Evolutionary conservation across 73 alveolate genomes (phyloP), one percentile per base, ranked within the genome.

Genomic region (Symbiodinium natans): DNA sequence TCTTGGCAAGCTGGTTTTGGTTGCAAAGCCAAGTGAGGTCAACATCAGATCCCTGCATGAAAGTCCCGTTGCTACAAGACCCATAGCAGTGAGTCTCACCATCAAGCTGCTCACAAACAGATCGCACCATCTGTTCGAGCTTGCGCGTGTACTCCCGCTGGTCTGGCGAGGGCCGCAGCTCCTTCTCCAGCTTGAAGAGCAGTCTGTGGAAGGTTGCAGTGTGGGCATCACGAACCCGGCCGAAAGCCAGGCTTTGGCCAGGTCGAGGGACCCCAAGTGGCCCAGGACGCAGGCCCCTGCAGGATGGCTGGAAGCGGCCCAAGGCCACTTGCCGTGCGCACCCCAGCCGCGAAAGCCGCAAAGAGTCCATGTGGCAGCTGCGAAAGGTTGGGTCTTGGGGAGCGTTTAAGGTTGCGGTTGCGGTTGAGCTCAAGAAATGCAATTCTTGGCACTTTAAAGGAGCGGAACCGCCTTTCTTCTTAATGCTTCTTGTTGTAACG

Each of bases 1-100:
- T 63, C 33, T 63, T 3, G 19, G 27, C 38, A 48, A 90, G 3
- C 54, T 71, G 3, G 38, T 21, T 41, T 38, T 90, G 89, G 83
- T 90, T 89, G 77, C 83, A 82, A 46, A 90, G 31, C 52, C 83
- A 90, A 2, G 87, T 90, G 48, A 90, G 83, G 23, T 90, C 97
- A 40, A 90, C 80, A 29, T 90, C 84, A 9, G 97, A 90, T 25
- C 89, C 97, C 39, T 90, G 68, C 97, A 90, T 90, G 42, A 73
- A 90, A 75, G 97, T 90, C n/a, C 97, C 97, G 33, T 90, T 90
- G 80, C 89, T 90, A 31, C 97, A 71, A 25, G 86, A 54, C 48
- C 97, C 97, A 19, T 90, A 90, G 77, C 97, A 90, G 36, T 71
- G 43, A 34, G 80, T 29, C 48, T n/a, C 54, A n/a, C 89, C 97